Evolutionary conservation across 2,329 filamentous ascomycete genomes (phyloP).

Genomic region (Delphinella strobiligena): DNA sequence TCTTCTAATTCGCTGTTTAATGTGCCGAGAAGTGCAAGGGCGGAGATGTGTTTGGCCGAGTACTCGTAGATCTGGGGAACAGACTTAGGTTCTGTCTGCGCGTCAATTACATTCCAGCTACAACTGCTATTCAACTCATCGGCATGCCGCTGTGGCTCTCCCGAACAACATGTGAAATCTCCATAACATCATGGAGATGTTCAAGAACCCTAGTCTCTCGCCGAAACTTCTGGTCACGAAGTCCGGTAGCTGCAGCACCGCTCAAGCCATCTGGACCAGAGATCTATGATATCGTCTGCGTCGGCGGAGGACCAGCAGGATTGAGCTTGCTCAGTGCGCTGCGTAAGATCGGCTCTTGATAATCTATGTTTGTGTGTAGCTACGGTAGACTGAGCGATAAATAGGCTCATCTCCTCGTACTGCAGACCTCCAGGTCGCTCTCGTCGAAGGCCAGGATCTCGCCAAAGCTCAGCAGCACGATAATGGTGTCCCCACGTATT

Average conservation of each 20-base stretch:
- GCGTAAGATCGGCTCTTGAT: conserved; percentile 20
- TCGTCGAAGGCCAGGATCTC: conserved; percentile 84
- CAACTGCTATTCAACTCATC: background rate
- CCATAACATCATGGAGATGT: conserved; percentile 3
- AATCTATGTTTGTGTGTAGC: background rate
- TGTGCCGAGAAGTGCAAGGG: conserved; percentile 1
- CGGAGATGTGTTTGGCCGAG: background rate
- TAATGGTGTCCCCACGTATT: too few relatives aligned
- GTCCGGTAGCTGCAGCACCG: conserved; percentile 1
- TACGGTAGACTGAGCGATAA: background rate
- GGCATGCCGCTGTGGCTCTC: conserved; percentile 7
- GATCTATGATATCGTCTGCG: conserved; percentile 86
- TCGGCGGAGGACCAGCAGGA: conserved; percentile 81
- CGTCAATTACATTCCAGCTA: background rate
- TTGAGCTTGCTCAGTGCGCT: conserved; percentile 39
- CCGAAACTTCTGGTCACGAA: conserved; percentile 5
- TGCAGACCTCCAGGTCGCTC: conserved; percentile 65
- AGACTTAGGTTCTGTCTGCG: conserved; percentile 7
- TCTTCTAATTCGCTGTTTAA: background rate
- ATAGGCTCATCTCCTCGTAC: conserved; percentile 28
- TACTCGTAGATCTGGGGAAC: conserved; percentile 7
- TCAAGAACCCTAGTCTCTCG: background rate
- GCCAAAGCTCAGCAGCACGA: too few relatives aligned
- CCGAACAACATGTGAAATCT: conserved; percentile 8
- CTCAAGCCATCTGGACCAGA: conserved; percentile 36